Base-by-base conservation (phyloP, 2,329 filamentous ascomycete species). In the Penicillium psychrosexuale region DNA sequence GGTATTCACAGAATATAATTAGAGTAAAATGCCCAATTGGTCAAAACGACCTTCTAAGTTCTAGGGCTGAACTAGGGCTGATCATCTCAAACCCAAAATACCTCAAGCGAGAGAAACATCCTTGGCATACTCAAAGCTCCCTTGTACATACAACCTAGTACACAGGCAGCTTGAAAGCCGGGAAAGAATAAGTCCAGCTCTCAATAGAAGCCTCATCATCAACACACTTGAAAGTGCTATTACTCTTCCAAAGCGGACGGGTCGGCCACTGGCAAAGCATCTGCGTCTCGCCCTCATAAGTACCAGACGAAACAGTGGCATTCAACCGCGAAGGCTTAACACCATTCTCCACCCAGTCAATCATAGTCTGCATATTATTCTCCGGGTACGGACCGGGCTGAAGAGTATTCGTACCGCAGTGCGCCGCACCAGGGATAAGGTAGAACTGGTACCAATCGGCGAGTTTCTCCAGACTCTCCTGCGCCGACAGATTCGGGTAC, bases 381-480 rank as follows among this genome's bases (percentile, higher is more conserved):
- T 78, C 66, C 0, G 77, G 78, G 61, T 73, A 80, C 0, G 75
- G 73, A 0, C 74, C 76, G 0, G 77, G 77, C 69, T 80, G 76
- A 1, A 76, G 67, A 5, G 66, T 54, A 67, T 81, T 82, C 33
- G 69, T 64, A 0, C 72, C 68, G 59, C 81, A 84, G 69, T 83
- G 81, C 0, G 71, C 80, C 0, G 77, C 81, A 24, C 81, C 81
- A 0, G 82, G 81, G 19, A 84, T 64, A 0, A 83, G 74, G 68
- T 78, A 84, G 37, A 84, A 72, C 50, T 78, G 76, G 68, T 83
- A 85, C 74, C 79, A 85, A 19, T 80, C 77, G 33, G 74, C 66
- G 5, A 84, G 68, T 2, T 77, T 74, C 5, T 70, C 61, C 7
- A 73, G 66, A 9, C 72, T 72, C 8, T 75, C 72, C 5, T 74